Evolutionary conservation across 257 asterid species (phyloP).

Genomic region (Ilex asprella): DNA sequence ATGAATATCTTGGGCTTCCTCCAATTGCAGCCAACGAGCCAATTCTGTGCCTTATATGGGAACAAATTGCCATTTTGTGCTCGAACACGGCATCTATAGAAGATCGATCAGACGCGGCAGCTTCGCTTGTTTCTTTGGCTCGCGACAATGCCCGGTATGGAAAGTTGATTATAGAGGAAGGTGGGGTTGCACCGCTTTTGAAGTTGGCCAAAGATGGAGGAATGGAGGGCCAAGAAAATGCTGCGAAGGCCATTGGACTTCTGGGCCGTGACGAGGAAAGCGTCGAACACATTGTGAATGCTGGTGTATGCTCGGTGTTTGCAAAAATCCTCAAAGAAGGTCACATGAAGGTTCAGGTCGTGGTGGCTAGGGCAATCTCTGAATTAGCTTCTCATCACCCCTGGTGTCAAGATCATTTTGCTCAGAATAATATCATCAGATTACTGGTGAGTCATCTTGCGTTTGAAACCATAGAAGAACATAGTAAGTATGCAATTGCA

Average conservation of each 20-base stretch:
- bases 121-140: constrained; percentile 19
- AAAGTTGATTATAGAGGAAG: constrained; percentile 20
- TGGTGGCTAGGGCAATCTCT: constrained; percentile 21
- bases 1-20: constrained; percentile 25
- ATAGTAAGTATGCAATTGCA: constrained; percentile 17
- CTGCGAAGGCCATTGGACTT: constrained; percentile 15
- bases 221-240: constrained; percentile 19
- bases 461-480: constrained; percentile 22
- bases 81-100: constrained; percentile 7
- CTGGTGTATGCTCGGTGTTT: constrained; percentile 19
- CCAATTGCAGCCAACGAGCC: constrained; percentile 26
- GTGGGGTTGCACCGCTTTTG: constrained; percentile 17
- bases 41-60: constrained; percentile 21
- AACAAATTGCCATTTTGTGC: constrained; percentile 24
- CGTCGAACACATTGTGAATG: constrained; percentile 19
- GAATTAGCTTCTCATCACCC: constrained; percentile 15
- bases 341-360: constrained; percentile 18
- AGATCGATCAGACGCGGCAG: constrained; percentile 26
- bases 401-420: constrained; percentile 20
- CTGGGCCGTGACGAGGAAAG: constrained; percentile 22
- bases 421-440: constrained; percentile 13
- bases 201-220: constrained; percentile 19
- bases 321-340: constrained; percentile 19
- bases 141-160: constrained; percentile 17
- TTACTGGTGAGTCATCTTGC: constrained; percentile 23